These are phyloP conservation scores for Ricinus communis DNA, from an alignment of 345 rosid species.

Conservation along the genomic window DNA sequence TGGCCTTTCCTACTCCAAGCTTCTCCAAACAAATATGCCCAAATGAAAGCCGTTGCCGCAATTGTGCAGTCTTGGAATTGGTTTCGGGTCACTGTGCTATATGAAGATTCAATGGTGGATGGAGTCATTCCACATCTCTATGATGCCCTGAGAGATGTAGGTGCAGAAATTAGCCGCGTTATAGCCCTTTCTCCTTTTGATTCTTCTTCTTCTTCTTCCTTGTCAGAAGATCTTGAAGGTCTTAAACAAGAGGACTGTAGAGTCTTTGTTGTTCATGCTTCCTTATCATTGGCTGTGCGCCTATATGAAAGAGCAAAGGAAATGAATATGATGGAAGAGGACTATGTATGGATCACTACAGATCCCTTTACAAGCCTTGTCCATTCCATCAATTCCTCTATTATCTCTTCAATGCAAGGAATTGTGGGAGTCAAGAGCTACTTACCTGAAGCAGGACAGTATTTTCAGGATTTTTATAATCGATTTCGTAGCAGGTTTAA, in stretches of 20 bases:
- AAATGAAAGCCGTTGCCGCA: slow-evolving; percentile 34
- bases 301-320: slow-evolving; percentile 28
- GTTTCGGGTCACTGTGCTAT: slow-evolving; percentile 16
- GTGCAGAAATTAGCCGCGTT: slow-evolving; percentile 10
- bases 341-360: slow-evolving; percentile 38
- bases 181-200: slow-evolving; percentile 18
- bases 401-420: slow-evolving; percentile 31
- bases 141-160: slow-evolving; percentile 17
- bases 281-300: slow-evolving; percentile 5
- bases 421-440: slow-evolving; percentile 27
- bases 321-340: slow-evolving; percentile 35
- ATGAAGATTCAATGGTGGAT: slow-evolving; percentile 22
- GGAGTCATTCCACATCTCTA: slow-evolving; percentile 15
- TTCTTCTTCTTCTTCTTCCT: not conserved
- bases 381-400: slow-evolving; percentile 15
- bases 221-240: slow-evolving; percentile 7
- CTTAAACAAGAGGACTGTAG: slow-evolving; percentile 14
- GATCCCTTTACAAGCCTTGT: slow-evolving; percentile 23
- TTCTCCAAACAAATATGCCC: slow-evolving; percentile 19
- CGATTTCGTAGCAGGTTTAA: slow-evolving; percentile 22
- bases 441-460: not conserved
- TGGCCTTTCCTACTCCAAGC: slow-evolving; percentile 29
- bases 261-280: slow-evolving; percentile 37
- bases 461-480: slow-evolving; percentile 3
- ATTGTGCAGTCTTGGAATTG: slow-evolving; percentile 28